Percentiles rank a stretch among this genome's conserved stretches.
These are phyloP conservation scores for Aegilops umbellulata DNA, from an alignment of 176 grass and related monocot species.

Conservation along the genomic window DNA sequence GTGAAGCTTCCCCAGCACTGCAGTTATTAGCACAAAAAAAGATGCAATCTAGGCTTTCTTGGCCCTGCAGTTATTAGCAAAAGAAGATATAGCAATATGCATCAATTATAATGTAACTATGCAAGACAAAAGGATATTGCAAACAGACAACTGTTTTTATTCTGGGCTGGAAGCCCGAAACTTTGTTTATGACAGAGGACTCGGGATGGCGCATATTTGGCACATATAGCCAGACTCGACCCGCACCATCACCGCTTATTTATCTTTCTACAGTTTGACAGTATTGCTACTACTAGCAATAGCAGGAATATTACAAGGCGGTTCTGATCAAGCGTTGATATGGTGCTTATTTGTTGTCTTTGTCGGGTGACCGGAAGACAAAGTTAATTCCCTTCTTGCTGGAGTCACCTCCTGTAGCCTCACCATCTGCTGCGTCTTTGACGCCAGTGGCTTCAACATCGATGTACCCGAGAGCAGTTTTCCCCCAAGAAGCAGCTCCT, in stretches of 20 bases:
- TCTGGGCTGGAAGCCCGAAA: background rate
- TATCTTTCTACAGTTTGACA: background rate
- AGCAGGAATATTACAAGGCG: background rate
- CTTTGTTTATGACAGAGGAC: background rate
- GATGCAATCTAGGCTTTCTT: no score
- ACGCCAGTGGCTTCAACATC: background rate
- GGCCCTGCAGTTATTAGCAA: background rate
- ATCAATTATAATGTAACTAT: background rate
- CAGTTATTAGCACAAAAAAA: no score
- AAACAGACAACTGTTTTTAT: slow-evolving; percentile 1
- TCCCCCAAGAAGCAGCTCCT: background rate
- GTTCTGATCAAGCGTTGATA: background rate
- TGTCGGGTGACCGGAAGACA: background rate
- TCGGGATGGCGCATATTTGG: background rate
- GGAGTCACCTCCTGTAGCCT: slow-evolving; percentile 5
- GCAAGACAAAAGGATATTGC: background rate
- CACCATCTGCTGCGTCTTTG: background rate
- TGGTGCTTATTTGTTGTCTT: slow-evolving; percentile 20
- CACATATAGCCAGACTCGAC: background rate
- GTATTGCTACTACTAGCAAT: background rate
- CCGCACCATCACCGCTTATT: background rate
- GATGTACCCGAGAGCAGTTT: background rate
- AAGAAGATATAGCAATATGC: background rate
- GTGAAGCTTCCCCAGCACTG: slow-evolving; percentile 21
- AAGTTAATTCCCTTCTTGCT: slow-evolving; percentile 29